These are phyloP conservation scores for Geranomyces variabilis DNA, from an alignment of 192 early-diverging fungal genomes.

Conservation along the genomic window DNA sequence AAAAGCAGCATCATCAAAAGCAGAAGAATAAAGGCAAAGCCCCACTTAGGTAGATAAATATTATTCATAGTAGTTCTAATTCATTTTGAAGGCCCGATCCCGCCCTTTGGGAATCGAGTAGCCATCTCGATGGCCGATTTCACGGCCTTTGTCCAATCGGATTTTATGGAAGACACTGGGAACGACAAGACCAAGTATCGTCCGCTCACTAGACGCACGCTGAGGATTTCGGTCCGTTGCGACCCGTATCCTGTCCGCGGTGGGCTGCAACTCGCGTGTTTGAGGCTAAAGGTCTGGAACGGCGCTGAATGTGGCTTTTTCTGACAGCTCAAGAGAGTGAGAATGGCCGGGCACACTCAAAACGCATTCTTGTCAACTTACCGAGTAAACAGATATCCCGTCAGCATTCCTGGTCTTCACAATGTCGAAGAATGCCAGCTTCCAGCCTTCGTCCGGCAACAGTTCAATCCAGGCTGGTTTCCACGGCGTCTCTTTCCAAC, in stretches of 20 bases:
- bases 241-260: constrained; percentile 28
- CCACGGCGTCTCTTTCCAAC: constrained; percentile 26
- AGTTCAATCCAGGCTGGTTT: constrained; percentile 14
- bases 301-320: constrained; percentile 11
- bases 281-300: neutral
- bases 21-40: neutral
- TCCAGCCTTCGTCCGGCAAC: constrained; percentile 27
- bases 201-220: constrained; percentile 19
- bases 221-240: constrained; percentile 6
- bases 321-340: neutral
- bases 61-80: too few species aligned
- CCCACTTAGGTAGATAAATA: neutral
- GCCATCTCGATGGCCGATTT: constrained; percentile 24
- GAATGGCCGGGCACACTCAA: neutral
- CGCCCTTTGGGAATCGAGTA: neutral
- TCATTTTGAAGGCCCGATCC: too few species aligned
- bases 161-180: neutral
- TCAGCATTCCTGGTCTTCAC: constrained; percentile 7
- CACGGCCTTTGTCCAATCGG: constrained; percentile 20
- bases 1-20: neutral
- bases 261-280: constrained; percentile 8
- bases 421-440: constrained; percentile 12
- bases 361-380: neutral
- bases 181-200: constrained; percentile 26
- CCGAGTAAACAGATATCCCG: too few species aligned